Percentiles rank a stretch among this genome's conserved stretches.
Conservation (phyloP, 768 basidiomycete genomes). For the Amanita thiersii region DNA sequence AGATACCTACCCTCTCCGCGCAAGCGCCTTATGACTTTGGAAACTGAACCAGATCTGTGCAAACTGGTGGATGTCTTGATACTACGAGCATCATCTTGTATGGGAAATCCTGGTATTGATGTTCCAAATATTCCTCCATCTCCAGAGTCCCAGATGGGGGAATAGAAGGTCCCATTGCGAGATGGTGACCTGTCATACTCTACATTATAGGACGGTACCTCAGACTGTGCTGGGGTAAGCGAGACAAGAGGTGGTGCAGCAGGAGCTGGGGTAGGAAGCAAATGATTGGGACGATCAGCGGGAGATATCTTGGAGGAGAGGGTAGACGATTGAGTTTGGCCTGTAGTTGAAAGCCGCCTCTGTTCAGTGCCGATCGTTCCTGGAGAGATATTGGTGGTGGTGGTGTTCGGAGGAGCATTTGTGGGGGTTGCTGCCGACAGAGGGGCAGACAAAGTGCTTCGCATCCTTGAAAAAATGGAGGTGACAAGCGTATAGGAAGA, state of each 20-base stretch:
- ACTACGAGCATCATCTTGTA: conserved; percentile 85
- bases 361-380: conserved; percentile 31
- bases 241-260: conserved; percentile 81
- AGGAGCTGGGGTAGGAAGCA: conserved; percentile 43
- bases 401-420: conserved; percentile 22
- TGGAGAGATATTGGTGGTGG: conserved; percentile 22
- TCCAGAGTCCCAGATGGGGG: conserved; percentile 45
- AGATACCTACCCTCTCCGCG: conserved; percentile 71
- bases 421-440: conserved; percentile 45
- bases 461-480: conserved; percentile 73
- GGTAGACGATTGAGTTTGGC: conserved; percentile 39
- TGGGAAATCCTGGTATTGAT: conserved; percentile 87
- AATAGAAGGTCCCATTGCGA: conserved; percentile 38
- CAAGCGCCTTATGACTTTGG: conserved; percentile 84
- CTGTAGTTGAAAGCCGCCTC: conserved; percentile 47
- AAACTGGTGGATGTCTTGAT: conserved; percentile 66
- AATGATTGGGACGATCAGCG: conserved; percentile 51
- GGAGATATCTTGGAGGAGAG: conserved; percentile 37
- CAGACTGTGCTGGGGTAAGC: conserved; percentile 77
- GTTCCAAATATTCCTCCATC: conserved; percentile 58
- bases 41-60: conserved; percentile 76
- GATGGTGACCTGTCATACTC: conserved; percentile 58
- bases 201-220: conserved; percentile 58
- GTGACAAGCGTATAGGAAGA: conserved; percentile 81
- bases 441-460: conserved; percentile 67